Percentiles rank a stretch among this genome's conserved stretches.
phyloP scores from a whole-genome alignment of 257 asterid species.

The Orobanche coerulescens region DNA sequence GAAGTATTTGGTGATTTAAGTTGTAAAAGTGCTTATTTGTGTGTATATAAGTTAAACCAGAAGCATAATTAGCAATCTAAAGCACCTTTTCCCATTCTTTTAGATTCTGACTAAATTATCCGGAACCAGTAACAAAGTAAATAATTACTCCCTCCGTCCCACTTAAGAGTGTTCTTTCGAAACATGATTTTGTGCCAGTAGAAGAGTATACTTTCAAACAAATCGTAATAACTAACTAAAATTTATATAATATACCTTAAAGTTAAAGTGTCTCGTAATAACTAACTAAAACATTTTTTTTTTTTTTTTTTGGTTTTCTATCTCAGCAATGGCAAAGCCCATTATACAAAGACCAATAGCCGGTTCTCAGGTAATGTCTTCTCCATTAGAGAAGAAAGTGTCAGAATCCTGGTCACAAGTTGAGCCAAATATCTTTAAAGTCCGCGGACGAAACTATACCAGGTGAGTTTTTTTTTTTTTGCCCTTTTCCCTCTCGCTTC shows the following conservation, averaged over 20 bases:
- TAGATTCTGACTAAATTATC: neutral
- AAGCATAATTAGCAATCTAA: neutral
- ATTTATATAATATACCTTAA: no score
- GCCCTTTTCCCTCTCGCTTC: neutral
- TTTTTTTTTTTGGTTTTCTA: constrained; percentile 11
- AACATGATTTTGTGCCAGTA: no score
- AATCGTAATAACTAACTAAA: no score
- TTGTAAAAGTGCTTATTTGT: neutral
- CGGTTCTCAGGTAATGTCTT: constrained; percentile 69
- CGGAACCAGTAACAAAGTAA: neutral
- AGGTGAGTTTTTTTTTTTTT: constrained; percentile 36
- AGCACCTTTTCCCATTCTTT: neutral
- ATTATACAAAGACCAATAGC: constrained; percentile 69
- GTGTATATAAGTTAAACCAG: neutral
- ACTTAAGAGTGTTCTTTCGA: no score
- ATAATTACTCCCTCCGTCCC: no score
- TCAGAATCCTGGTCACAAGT: constrained; percentile 64
- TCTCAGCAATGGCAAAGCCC: constrained; percentile 56
- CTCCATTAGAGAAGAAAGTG: constrained; percentile 61
- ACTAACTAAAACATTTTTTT: neutral
- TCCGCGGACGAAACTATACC: constrained; percentile 59
- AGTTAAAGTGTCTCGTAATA: no score
- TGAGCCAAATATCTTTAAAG: constrained; percentile 66
- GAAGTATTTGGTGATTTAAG: neutral
- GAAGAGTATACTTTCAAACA: no score